phyloP scores from a whole-genome alignment of 2,329 filamentous ascomycete species.

The Paecilomyces sp. region DNA sequence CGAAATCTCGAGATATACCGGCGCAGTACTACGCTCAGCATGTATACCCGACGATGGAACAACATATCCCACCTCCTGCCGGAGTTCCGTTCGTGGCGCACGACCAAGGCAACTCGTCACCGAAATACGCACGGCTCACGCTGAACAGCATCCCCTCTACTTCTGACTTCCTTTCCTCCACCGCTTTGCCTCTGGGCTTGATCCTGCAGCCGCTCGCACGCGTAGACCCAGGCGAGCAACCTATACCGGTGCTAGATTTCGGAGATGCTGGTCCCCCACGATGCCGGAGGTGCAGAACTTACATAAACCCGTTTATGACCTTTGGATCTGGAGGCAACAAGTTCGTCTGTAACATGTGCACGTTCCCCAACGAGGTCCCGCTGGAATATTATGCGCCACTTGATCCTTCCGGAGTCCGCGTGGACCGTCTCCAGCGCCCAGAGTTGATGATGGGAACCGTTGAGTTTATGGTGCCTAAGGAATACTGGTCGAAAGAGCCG shows the following conservation, averaged over 20 bases:
- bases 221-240: conserved; percentile 73
- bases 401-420: conserved; percentile 74
- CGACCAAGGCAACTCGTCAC: conserved; percentile 94
- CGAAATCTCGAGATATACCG: conserved; percentile 71
- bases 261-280: conserved; percentile 83
- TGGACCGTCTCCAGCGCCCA: conserved; percentile 81
- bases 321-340: conserved; percentile 92
- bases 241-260: conserved; percentile 91
- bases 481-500: conserved; percentile 96
- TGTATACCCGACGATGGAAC: conserved; percentile 92
- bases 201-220: conserved; percentile 81
- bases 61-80: conserved; percentile 82
- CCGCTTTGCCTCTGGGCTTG: conserved; percentile 78
- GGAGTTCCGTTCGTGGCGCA: conserved; percentile 84
- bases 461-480: conserved; percentile 93
- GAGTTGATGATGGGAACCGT: conserved; percentile 89
- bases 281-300: conserved; percentile 86
- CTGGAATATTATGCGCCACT: conserved; percentile 90
- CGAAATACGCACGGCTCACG: conserved; percentile 85
- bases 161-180: conserved; percentile 69
- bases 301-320: conserved; percentile 99
- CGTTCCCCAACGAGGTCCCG: conserved; percentile 89
- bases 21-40: conserved; percentile 81
- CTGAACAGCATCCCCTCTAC: conserved; percentile 88
- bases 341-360: conserved; percentile 97